A percentile compares a stretch with the other conserved stretches of the same genome.
Evolutionary conservation across 108 stramenopile genomes (phyloP).

Genomic region (Poteriospumella lacustris): DNA sequence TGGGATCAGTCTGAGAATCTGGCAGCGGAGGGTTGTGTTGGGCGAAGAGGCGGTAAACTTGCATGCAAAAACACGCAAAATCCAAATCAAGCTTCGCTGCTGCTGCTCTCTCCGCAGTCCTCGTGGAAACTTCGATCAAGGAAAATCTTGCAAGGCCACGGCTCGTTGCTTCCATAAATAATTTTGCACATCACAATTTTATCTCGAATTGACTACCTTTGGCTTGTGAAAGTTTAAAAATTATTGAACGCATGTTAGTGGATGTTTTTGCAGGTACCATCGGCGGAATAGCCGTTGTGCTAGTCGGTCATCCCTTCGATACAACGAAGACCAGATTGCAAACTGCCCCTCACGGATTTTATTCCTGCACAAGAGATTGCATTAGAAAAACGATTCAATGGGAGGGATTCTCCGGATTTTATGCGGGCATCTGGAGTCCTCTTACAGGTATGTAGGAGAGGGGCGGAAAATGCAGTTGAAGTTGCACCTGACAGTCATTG

Average conservation of each 20-base stretch:
- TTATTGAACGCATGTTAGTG: not conserved
- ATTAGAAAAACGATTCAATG: constrained; percentile 6
- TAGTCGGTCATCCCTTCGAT: constrained; percentile 11
- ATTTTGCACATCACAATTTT: too few species aligned
- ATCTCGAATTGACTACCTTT: too few species aligned
- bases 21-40: too few species aligned
- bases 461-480: not conserved
- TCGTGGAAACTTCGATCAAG: too few species aligned
- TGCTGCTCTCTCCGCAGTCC: too few species aligned
- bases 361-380: not conserved
- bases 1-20: too few species aligned
- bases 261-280: not conserved
- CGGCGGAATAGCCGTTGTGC: not conserved
- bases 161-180: too few species aligned
- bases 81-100: too few species aligned
- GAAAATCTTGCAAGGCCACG: too few species aligned
- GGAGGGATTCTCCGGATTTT: constrained; percentile 2
- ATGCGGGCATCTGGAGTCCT: constrained; percentile 1
- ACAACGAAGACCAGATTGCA: constrained; percentile 24
- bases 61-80: too few species aligned
- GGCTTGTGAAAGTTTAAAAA: too few species aligned
- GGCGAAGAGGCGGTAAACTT: too few species aligned
- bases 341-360: constrained; percentile 9
- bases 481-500: not conserved
- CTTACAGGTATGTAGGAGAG: not conserved